Percentiles rank a stretch among this genome's conserved stretches.
Conservation (phyloP, 148 eudicot genomes). For the Vaccinium corymbosum region DNA sequence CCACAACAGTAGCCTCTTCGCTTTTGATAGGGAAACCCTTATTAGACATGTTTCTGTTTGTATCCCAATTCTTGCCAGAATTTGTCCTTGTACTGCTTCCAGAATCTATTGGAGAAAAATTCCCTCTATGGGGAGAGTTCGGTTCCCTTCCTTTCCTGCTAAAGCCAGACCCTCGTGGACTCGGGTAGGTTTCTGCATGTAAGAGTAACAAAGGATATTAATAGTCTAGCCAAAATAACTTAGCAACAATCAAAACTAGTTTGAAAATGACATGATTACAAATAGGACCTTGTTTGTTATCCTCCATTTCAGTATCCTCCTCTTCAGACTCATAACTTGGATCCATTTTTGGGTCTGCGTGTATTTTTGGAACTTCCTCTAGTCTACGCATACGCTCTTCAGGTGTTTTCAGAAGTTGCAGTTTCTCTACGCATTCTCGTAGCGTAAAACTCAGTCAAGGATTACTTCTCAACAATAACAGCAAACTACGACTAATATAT, state of each 20-base stretch:
- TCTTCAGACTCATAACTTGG: slow-evolving; percentile 85
- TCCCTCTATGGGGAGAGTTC: slow-evolving; percentile 56
- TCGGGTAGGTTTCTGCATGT: slow-evolving; percentile 46
- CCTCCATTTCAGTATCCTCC: slow-evolving; percentile 56
- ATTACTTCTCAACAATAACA: slow-evolving; percentile 14
- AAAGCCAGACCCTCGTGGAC: slow-evolving; percentile 46
- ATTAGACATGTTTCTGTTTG: slow-evolving; percentile 39
- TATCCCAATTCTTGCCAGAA: slow-evolving; percentile 51
- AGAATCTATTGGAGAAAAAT: slow-evolving; percentile 49
- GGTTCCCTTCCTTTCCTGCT: slow-evolving; percentile 58
- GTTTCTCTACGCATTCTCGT: slow-evolving; percentile 92
- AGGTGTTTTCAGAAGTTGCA: slow-evolving; percentile 84
- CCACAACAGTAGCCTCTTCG: slow-evolving; percentile 35
- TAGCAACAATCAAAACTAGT: neutral
- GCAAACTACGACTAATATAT: neutral
- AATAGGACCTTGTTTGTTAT: slow-evolving; percentile 54
- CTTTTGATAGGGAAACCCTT: slow-evolving; percentile 39
- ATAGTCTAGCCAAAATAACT: neutral
- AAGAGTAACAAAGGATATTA: slow-evolving; percentile 12
- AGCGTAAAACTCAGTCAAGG: slow-evolving; percentile 82
- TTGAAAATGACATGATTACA: slow-evolving; percentile 1
- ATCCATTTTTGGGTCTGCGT: slow-evolving; percentile 97
- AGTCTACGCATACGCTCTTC: slow-evolving; percentile 92
- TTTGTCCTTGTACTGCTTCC: slow-evolving; percentile 53
- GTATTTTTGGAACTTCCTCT: slow-evolving; percentile 81